Percentiles rank a stretch among this genome's conserved stretches.
Evolutionary conservation across 2,329 filamentous ascomycete species (phyloP).

Genomic region (Xylaria arbuscula): DNA sequence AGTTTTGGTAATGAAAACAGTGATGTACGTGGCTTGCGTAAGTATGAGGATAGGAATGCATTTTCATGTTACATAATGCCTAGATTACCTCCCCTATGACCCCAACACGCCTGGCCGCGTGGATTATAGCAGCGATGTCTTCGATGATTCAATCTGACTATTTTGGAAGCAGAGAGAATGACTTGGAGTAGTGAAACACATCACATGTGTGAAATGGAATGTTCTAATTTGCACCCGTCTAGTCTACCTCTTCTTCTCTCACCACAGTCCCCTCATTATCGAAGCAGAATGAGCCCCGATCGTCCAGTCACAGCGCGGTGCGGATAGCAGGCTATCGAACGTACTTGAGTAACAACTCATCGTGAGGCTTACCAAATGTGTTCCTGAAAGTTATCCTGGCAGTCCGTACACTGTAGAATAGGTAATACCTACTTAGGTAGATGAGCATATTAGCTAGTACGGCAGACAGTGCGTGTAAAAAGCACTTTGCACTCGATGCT

Average conservation of each 20-base stretch:
- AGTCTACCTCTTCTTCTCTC: neutral
- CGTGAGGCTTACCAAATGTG: neutral
- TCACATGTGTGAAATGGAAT: neutral
- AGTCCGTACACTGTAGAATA: neutral
- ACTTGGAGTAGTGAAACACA: neutral
- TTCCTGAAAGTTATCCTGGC: neutral
- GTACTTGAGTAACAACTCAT: neutral
- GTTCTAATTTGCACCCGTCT: neutral
- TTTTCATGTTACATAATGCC: neutral
- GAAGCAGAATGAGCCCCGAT: neutral
- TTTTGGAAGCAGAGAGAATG: neutral
- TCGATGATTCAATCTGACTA: neutral
- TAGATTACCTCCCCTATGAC: neutral
- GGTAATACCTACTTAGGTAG: too few relatives aligned
- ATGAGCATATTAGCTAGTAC: neutral
- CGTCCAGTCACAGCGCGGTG: neutral
- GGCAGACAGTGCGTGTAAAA: neutral
- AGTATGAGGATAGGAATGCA: neutral
- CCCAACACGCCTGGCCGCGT: neutral
- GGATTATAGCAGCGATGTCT: neutral
- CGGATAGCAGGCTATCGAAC: neutral
- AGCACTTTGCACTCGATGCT: neutral
- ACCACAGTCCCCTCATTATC: neutral
- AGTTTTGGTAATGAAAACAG: neutral
- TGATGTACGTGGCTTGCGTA: slow-evolving; percentile 1